These are phyloP conservation scores for Leptodermis oblonga DNA, from an alignment of 257 asterid genomes.

Conservation along the genomic window DNA sequence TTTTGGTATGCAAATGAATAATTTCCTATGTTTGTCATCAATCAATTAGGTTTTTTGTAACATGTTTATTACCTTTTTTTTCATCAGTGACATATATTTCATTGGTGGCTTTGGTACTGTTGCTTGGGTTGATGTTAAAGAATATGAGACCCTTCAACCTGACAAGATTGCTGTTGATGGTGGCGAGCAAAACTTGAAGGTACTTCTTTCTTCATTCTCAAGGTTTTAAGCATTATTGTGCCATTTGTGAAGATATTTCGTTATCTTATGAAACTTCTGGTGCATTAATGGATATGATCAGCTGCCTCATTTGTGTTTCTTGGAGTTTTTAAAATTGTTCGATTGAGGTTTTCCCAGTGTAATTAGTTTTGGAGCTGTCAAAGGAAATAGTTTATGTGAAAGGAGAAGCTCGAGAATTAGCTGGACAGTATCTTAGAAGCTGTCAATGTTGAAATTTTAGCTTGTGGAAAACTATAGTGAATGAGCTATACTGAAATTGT, in stretches of 20 bases:
- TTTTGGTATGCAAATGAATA: not conserved
- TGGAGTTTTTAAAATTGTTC: not conserved
- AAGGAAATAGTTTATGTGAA: not conserved
- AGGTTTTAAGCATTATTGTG: not conserved
- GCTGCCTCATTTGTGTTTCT: not conserved
- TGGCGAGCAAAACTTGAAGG: slow-evolving; percentile 89
- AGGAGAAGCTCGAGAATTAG: not conserved
- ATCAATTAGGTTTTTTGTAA: not conserved
- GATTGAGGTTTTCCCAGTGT: not conserved
- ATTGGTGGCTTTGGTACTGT: slow-evolving; percentile 98
- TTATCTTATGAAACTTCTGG: not conserved
- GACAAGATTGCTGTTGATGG: slow-evolving; percentile 94
- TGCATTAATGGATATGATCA: not conserved
- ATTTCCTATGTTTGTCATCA: not conserved
- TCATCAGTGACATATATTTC: slow-evolving; percentile 83
- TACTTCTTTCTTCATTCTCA: slow-evolving; percentile 18
- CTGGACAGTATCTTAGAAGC: not conserved
- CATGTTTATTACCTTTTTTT: not conserved
- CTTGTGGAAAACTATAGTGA: not conserved
- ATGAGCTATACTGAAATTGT: not conserved
- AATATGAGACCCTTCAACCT: slow-evolving; percentile 77
- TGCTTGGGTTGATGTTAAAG: slow-evolving; percentile 93
- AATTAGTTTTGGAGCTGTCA: not conserved
- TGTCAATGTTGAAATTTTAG: not conserved
- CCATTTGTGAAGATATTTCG: not conserved